Percentiles rank a stretch among this genome's conserved stretches.
Conservation (phyloP, 2,329 filamentous ascomycete species). For the Pyrenochaeta sp. region DNA sequence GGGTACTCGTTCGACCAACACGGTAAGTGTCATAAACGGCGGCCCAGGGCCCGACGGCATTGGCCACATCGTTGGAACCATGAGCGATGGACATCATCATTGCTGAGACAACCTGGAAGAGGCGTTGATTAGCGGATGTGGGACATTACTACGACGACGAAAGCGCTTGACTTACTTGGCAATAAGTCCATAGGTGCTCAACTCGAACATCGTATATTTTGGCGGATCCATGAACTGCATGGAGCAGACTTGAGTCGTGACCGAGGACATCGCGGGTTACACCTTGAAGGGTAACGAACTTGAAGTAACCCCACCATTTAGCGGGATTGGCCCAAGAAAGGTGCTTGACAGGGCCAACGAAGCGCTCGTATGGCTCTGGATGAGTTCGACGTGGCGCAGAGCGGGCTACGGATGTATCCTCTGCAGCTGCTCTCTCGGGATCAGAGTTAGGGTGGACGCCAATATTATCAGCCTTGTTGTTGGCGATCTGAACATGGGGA, state of each 20-base stretch:
- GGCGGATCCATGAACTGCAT: no score
- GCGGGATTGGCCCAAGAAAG: constrained; percentile 38
- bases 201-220: constrained; percentile 55
- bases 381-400: no score
- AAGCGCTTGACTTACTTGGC: no score
- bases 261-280: constrained; percentile 53
- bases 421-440: no score
- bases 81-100: constrained; percentile 77
- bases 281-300: constrained; percentile 22
- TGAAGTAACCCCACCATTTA: not conserved
- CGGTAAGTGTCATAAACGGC: constrained; percentile 69
- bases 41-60: constrained; percentile 62
- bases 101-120: constrained; percentile 58
- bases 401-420: no score
- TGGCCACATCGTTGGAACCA: constrained; percentile 72
- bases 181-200: constrained; percentile 58
- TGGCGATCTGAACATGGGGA: no score
- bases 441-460: no score
- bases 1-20: constrained; percentile 54
- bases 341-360: not conserved
- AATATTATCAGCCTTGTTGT: no score
- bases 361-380: not conserved
- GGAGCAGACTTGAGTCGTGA: no score
- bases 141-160: no score
- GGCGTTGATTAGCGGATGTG: no score